Evolutionary conservation across 371 early-diverging fungal genomes (phyloP).

Genomic region (Zopfochytrium polystomum): DNA sequence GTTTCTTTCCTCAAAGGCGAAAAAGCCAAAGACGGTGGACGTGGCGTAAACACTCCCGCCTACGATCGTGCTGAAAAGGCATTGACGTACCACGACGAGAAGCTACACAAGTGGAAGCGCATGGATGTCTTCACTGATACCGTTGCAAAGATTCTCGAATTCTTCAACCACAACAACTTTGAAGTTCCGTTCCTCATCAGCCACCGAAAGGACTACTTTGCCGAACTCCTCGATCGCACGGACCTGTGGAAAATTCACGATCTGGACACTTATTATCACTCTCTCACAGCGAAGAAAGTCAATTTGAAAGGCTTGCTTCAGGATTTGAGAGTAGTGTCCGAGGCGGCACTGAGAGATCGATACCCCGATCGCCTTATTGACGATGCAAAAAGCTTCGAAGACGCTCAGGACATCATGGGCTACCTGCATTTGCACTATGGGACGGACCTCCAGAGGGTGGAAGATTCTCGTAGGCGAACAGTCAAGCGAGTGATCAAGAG

Average conservation of each 20-base stretch:
- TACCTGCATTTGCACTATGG: slow-evolving; percentile 70
- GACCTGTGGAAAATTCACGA: slow-evolving; percentile 91
- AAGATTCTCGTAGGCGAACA: slow-evolving; percentile 36
- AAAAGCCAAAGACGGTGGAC: not conserved
- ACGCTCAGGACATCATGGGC: slow-evolving; percentile 65
- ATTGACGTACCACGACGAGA: not conserved
- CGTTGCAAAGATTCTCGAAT: slow-evolving; percentile 23
- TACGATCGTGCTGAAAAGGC: not conserved
- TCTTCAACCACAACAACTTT: slow-evolving; percentile 37
- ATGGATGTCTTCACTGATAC: not conserved
- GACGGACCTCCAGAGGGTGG: slow-evolving; percentile 58
- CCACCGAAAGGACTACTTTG: slow-evolving; percentile 78
- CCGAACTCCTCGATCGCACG: slow-evolving; percentile 46
- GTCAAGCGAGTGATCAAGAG: slow-evolving; percentile 45
- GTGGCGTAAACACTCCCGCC: not conserved
- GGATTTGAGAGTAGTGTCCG: slow-evolving; percentile 34
- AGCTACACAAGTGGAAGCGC: not conserved
- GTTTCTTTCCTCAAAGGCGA: not conserved
- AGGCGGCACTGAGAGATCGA: slow-evolving; percentile 47
- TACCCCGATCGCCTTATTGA: slow-evolving; percentile 47
- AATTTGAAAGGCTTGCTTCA: slow-evolving; percentile 19
- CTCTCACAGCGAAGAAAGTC: slow-evolving; percentile 47
- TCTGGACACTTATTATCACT: slow-evolving; percentile 70
- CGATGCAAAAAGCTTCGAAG: slow-evolving; percentile 54
- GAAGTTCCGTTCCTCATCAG: slow-evolving; percentile 90